Percentiles rank a stretch among this genome's conserved stretches.
Conservation (phyloP, 208 protist species). For the Ichthyophonus hoferi region DNA sequence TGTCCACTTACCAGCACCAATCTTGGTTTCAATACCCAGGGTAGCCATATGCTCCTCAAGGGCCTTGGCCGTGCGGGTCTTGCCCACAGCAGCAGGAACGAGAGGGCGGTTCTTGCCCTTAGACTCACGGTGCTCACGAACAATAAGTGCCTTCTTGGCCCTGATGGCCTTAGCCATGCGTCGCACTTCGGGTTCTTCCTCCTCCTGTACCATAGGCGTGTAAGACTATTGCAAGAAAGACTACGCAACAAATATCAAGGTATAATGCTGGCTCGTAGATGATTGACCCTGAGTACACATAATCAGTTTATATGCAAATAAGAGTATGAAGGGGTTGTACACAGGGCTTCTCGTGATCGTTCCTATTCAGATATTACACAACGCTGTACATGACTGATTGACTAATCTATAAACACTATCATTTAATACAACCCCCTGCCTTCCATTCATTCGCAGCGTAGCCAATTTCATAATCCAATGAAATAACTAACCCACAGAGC, state of each 20-base stretch:
- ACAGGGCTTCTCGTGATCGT: too few species aligned
- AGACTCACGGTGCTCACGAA: conserved; percentile 8
- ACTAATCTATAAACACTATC: too few species aligned
- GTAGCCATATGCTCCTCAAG: not conserved
- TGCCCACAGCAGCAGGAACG: conserved; percentile 13
- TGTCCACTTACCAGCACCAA: too few species aligned
- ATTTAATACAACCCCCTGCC: too few species aligned
- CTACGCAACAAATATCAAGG: not conserved
- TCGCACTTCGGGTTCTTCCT: conserved; percentile 22
- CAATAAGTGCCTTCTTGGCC: not conserved
- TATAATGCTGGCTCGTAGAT: too few species aligned
- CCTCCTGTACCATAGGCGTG: conserved; percentile 26
- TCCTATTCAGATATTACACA: too few species aligned
- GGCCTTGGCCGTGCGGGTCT: not conserved
- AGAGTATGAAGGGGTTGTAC: too few species aligned
- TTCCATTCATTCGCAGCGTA: too few species aligned
- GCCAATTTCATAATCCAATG: too few species aligned
- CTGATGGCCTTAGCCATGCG: conserved; percentile 7
- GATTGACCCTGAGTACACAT: too few species aligned
- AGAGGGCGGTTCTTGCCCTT: conserved; percentile 21
- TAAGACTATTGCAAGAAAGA: not conserved
- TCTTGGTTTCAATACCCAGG: conserved; percentile 32
- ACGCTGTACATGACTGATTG: too few species aligned
- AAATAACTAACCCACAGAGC: too few species aligned
- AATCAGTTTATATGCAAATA: not conserved